Evolutionary conservation across 2,329 filamentous ascomycete genomes (phyloP).

Genomic region (Neonectria sp.): DNA sequence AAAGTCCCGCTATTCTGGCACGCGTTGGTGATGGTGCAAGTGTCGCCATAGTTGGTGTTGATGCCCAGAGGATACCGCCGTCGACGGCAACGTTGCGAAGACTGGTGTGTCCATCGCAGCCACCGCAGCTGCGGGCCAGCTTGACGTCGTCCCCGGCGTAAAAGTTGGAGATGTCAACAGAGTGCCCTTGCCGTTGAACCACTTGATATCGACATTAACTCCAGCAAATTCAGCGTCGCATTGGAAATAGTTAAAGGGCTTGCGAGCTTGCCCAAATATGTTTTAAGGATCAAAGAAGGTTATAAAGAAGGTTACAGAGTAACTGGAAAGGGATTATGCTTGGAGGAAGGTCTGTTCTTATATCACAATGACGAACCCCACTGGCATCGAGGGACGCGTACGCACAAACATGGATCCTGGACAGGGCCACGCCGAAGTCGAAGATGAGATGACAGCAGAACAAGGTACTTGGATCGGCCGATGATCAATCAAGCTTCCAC

Average conservation of each 20-base stretch:
- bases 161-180: constrained; percentile 48
- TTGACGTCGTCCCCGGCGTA: constrained; percentile 57
- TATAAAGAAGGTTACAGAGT: constrained; percentile 22
- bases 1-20: constrained; percentile 37
- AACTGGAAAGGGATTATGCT: not conserved
- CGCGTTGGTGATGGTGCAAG: constrained; percentile 42
- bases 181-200: constrained; percentile 46
- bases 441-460: constrained; percentile 5
- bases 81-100: constrained; percentile 40
- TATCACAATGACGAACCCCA: constrained; percentile 14
- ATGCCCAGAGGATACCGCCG: constrained; percentile 44
- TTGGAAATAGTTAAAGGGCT: constrained; percentile 8
- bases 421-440: not conserved
- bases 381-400: not conserved
- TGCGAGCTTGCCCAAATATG: constrained; percentile 31
- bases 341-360: constrained; percentile 14
- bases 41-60: constrained; percentile 47
- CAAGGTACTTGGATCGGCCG: constrained; percentile 2
- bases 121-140: constrained; percentile 65
- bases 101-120: constrained; percentile 39
- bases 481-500: constrained; percentile 7
- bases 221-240: no score
- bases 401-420: not conserved
- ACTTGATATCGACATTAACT: constrained; percentile 50
- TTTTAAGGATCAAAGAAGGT: constrained; percentile 33